Evolutionary conservation across 352 stramenopile species (phyloP), one percentile per base, ranked within the genome.

Genomic region (Phytophthora crassamura): DNA sequence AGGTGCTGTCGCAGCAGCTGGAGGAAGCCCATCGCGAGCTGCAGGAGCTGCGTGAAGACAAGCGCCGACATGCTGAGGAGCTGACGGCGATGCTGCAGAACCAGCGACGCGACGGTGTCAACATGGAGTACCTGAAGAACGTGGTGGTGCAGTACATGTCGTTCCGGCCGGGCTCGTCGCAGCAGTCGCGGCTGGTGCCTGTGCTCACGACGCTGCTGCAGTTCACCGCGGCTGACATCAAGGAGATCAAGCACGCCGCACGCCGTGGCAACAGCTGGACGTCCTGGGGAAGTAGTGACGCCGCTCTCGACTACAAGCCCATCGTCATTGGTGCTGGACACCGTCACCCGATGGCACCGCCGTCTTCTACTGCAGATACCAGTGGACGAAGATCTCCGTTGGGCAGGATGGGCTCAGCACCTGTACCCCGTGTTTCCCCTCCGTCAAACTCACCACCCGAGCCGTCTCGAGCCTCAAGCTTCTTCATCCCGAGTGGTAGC

Each of bases 91-190:
- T 95, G 59, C 83, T 93, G 68, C 86, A 93, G 57, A 91, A 80
- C 14, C 86, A 95, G 52, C 83, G 86, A 6, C 85, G 89, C 35
- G 88, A 94, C 18, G 88, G 88, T 30, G 86, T 97, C 30, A 95
- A 97, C 66, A 91, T 97, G 86, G 88, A 96, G 54, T 97, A 97
- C 65, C 70, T 97, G 32, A 97, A 97, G 65, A 97, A 97, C 52
- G 86, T 97, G 15, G 86, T 97, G 20, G 84, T 97, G 20, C 89
- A 95, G 78, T 97, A 91, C 71, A 94, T 97, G 86, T 91, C 84
- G 15, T 94, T 97, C 69, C 86, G 80, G 11, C 82, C 84, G 0
- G 87, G 87, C 4, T 95, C 89, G 33, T 92, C 81, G 35, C 80
- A 97, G 66, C 89, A 94, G 59, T 54, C 66, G 12, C 82, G 86